phyloP scores from a whole-genome alignment of 352 stramenopile genomes.

The Halophytophthora polymorphica region DNA sequence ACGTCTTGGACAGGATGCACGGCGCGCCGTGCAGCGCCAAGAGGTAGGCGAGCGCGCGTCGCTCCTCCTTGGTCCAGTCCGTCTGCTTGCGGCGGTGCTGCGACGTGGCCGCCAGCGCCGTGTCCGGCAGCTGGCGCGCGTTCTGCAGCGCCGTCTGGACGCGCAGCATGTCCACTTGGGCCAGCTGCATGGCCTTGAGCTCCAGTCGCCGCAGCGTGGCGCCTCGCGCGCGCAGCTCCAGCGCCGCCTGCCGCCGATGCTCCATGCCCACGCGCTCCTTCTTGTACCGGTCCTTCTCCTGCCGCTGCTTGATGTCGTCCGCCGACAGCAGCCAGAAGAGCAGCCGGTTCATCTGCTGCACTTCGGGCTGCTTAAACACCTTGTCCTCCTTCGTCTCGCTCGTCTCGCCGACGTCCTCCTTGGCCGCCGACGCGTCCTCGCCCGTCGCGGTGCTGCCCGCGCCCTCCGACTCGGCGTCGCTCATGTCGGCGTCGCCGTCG shows the following conservation, averaged over 20 bases:
- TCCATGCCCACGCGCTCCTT: slow-evolving; percentile 68
- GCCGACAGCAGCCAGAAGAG: slow-evolving; percentile 83
- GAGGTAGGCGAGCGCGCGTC: slow-evolving; percentile 75
- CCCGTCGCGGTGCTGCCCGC: slow-evolving; percentile 38
- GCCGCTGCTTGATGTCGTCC: slow-evolving; percentile 81
- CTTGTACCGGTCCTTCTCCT: slow-evolving; percentile 75
- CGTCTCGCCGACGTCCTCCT: slow-evolving; percentile 3
- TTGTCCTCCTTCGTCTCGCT: slow-evolving; percentile 14
- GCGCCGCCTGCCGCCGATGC: slow-evolving; percentile 62
- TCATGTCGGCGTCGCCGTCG: slow-evolving; percentile 32
- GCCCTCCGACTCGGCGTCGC: slow-evolving; percentile 49
- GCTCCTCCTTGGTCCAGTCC: slow-evolving; percentile 88
- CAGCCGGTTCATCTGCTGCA: slow-evolving; percentile 88
- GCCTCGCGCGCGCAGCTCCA: slow-evolving; percentile 70
- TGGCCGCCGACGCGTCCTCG: slow-evolving; percentile 10
- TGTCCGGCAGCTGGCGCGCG: slow-evolving; percentile 56
- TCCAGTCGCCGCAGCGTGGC: slow-evolving; percentile 70
- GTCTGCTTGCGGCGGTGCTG: slow-evolving; percentile 68
- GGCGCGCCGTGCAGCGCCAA: slow-evolving; percentile 72
- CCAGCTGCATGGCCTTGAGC: slow-evolving; percentile 82
- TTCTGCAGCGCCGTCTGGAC: slow-evolving; percentile 67
- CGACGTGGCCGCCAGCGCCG: slow-evolving; percentile 22
- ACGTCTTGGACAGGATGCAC: slow-evolving; percentile 66
- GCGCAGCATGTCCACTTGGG: slow-evolving; percentile 75
- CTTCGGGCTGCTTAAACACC: slow-evolving; percentile 83